Percentiles rank a stretch among this genome's conserved stretches.
phyloP scores from a whole-genome alignment of 345 rosid species.

The Aethionema arabicum region DNA sequence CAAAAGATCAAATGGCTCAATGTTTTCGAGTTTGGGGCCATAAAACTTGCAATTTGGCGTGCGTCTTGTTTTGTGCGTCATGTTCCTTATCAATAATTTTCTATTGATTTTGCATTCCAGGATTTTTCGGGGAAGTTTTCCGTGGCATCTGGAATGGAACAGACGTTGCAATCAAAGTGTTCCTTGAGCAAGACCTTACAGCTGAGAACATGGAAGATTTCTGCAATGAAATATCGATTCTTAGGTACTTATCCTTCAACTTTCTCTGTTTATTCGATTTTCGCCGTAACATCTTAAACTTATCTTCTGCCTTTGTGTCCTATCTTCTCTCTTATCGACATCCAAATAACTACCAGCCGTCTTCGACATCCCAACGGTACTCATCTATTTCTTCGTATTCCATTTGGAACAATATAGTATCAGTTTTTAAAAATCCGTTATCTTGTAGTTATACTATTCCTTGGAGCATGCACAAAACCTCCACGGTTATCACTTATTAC shows the following conservation, averaged over 20 bases:
- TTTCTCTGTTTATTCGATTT: conserved; percentile 21
- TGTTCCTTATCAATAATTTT: background rate
- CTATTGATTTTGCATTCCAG: conserved; percentile 39
- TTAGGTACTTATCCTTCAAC: conserved; percentile 52
- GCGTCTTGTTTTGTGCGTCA: conserved; percentile 9
- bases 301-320: conserved; percentile 40
- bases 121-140: conserved; percentile 96
- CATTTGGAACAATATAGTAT: conserved; percentile 19
- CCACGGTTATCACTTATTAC: conserved; percentile 92
- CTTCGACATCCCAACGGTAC: conserved; percentile 98
- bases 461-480: conserved; percentile 97
- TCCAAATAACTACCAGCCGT: conserved; percentile 59
- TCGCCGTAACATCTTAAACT: conserved; percentile 7
- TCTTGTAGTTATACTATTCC: conserved; percentile 86
- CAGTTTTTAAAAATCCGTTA: conserved; percentile 27
- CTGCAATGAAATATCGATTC: conserved; percentile 96
- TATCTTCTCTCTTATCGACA: conserved; percentile 27
- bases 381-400: conserved; percentile 15
- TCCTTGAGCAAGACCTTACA: conserved; percentile 95
- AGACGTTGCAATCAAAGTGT: conserved; percentile 93
- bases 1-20: conserved; percentile 1
- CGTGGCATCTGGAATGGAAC: conserved; percentile 99
- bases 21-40: conserved; percentile 11
- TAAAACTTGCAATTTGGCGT: background rate
- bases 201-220: conserved; percentile 97